These are phyloP conservation scores for Pseudohyphozyma bogoriensis DNA, from an alignment of 768 basidiomycete genomes.

Conservation along the genomic window DNA sequence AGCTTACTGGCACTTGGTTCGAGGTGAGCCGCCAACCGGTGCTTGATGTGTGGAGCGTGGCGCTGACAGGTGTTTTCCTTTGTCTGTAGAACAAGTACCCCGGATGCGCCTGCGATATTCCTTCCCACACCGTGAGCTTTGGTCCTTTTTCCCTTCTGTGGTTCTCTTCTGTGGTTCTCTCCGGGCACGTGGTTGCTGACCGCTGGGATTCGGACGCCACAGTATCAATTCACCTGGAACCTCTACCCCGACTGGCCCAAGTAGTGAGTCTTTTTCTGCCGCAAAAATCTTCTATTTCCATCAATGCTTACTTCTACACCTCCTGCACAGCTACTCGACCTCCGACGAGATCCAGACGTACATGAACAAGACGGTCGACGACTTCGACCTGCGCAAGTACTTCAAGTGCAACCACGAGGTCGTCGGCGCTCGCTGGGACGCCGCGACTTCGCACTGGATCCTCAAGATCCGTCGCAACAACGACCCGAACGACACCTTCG, in stretches of 20 bases:
- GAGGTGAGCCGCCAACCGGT: neutral
- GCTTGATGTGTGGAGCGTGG: too few species aligned
- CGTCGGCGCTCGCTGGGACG: slow-evolving; percentile 46
- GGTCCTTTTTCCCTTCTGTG: neutral
- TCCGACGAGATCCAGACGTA: slow-evolving; percentile 53
- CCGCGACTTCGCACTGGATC: slow-evolving; percentile 49
- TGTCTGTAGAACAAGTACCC: neutral
- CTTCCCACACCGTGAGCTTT: too few species aligned
- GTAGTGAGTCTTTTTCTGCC: slow-evolving; percentile 34
- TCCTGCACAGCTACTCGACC: slow-evolving; percentile 42
- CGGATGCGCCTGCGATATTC: too few species aligned
- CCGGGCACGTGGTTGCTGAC: slow-evolving; percentile 40
- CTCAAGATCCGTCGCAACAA: slow-evolving; percentile 41
- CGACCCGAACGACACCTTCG: slow-evolving; percentile 38
- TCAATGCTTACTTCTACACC: neutral
- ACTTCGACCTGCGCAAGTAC: neutral
- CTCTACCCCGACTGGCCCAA: slow-evolving; percentile 19
- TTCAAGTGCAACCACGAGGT: neutral
- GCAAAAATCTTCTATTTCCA: neutral
- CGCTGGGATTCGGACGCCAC: slow-evolving; percentile 47
- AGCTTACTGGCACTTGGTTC: slow-evolving; percentile 10
- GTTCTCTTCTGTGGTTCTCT: neutral
- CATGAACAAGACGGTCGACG: slow-evolving; percentile 37
- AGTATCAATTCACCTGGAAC: slow-evolving; percentile 15
- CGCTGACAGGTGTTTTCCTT: neutral